phyloP scores from a whole-genome alignment of 2,329 filamentous ascomycete genomes.

The Neurospora sp. region DNA sequence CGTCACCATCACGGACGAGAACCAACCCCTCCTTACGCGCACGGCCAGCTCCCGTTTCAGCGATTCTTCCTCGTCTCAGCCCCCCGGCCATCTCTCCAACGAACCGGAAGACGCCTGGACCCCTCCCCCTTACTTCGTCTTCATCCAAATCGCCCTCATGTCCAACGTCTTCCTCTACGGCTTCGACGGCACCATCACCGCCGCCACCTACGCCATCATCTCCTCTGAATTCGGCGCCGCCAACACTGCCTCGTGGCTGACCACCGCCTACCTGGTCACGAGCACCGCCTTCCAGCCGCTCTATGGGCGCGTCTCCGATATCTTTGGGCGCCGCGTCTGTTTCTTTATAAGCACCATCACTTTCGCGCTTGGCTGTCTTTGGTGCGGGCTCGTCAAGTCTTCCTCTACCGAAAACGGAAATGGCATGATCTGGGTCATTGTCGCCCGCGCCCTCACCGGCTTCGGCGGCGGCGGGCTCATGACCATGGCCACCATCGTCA shows the following conservation, averaged over 20 bases:
- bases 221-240: conserved; percentile 64
- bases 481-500: conserved; percentile 55
- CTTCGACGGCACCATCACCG: conserved; percentile 66
- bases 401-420: neutral
- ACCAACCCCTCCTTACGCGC: neutral
- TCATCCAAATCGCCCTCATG: conserved; percentile 53
- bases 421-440: neutral
- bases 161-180: conserved; percentile 55
- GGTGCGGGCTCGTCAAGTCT: conserved; percentile 36
- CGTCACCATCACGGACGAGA: neutral
- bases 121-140: conserved; percentile 37
- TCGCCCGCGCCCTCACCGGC: conserved; percentile 57
- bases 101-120: conserved; percentile 24
- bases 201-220: conserved; percentile 63
- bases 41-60: neutral
- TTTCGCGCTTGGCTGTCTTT: conserved; percentile 53
- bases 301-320: conserved; percentile 61
- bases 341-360: conserved; percentile 55
- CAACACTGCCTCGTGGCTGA: conserved; percentile 66
- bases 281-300: conserved; percentile 63
- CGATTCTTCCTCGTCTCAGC: neutral
- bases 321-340: conserved; percentile 51
- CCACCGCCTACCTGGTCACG: conserved; percentile 62
- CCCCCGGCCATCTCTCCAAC: conserved; percentile 13
- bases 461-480: conserved; percentile 59